Evolutionary conservation across 2,329 filamentous ascomycete genomes (phyloP), one percentile per base, ranked within the genome.

Genomic region (Aspergillus thermomutatus): DNA sequence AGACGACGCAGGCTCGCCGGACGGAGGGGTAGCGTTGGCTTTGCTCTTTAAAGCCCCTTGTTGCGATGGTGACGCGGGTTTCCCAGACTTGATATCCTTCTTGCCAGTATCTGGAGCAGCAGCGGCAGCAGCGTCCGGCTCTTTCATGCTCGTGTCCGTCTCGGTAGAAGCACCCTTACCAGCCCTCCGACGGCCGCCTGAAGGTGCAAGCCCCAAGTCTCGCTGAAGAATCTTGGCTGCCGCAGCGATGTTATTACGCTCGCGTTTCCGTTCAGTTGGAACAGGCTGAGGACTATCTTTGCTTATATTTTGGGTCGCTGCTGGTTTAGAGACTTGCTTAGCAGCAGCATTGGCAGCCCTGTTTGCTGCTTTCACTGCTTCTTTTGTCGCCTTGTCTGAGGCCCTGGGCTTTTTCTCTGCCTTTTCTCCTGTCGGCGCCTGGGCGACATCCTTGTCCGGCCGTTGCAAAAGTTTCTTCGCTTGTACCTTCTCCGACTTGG

Each of bases 141-240:
- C 67, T 19, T 57, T 59, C 52, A 65, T 69, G 8, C 64, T 49
- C 6, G 64, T 52, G 8, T 65, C 60, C 17, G 62, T 56, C 48
- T 68, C 68, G n/a, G 66, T 62, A 51, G 66, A 43, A 27, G 58
- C 53, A 28, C 60, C 66, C 62, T 72, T 75, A 3, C 72, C 73
- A 2, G 70, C 69, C 57, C 68, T 69, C 48, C 72, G 77, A 52
- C 77, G 77, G n/a, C 76, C 72, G 48, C 71, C 67, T 31, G 76
- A 67, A 41, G 77, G 76, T 28, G 76, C 76, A 14, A 87, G 75
- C 11, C 85, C 85, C 23, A 87, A 73, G 67, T 88, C 85, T 55
- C 84, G 82, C 62, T 86, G 83, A 2, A 87, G 74, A 68, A 87
- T 86, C 50, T 82, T 82, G 46, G 82, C 80, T 3, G 81, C 82